phyloP scores from a whole-genome alignment of 1,284 basidiomycete species.

The Leccinum pachyderme region DNA sequence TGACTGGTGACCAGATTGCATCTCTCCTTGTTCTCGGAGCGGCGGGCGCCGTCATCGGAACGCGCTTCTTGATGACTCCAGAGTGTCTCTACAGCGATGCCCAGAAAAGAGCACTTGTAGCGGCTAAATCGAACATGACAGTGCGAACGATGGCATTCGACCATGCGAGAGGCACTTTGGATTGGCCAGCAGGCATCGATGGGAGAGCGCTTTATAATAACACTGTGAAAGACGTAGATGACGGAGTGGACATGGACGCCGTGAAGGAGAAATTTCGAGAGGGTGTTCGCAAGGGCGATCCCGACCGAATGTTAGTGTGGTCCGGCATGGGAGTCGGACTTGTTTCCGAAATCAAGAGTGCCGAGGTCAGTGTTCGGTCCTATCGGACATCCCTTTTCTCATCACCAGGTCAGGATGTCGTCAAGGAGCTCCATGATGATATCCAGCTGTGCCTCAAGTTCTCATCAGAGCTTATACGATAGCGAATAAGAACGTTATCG shows the following conservation, averaged over 20 bases:
- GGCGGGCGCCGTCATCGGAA: conserved; percentile 65
- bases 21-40: conserved; percentile 64
- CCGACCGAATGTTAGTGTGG: conserved; percentile 61
- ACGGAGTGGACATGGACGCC: conserved; percentile 44
- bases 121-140: conserved; percentile 48
- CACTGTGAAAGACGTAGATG: conserved; percentile 58
- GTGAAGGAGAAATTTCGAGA: conserved; percentile 46
- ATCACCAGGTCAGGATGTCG: conserved; percentile 41
- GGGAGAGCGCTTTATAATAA: conserved; percentile 46
- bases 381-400: background rate
- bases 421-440: conserved; percentile 48
- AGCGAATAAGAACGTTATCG: conserved; percentile 13
- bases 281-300: conserved; percentile 44
- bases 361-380: conserved; percentile 45
- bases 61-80: conserved; percentile 66
- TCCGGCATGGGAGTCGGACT: conserved; percentile 66
- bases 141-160: conserved; percentile 70
- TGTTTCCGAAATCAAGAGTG: conserved; percentile 52
- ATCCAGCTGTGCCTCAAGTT: conserved; percentile 37
- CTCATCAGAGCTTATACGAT: conserved; percentile 24
- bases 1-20: conserved; percentile 61
- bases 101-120: conserved; percentile 56
- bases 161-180: conserved; percentile 51
- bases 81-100: conserved; percentile 59
- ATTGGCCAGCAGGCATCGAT: conserved; percentile 68